A percentile compares a stretch with the other conserved stretches of the same genome.
Evolutionary conservation across 805 yeast species (phyloP).

Genomic region (Torulaspora gathmanii): DNA sequence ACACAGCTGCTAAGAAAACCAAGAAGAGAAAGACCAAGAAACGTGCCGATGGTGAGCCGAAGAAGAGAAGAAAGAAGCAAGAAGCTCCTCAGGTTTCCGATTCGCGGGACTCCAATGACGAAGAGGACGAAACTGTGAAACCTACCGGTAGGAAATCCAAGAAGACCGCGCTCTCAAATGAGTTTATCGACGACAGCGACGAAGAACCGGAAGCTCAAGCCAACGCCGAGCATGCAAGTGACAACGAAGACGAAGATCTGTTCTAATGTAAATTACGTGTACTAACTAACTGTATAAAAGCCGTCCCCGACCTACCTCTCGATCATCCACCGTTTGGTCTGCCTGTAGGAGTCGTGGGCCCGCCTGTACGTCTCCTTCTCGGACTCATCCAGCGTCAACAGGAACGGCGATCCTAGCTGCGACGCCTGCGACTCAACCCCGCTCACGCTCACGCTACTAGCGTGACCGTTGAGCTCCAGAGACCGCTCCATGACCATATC

Average conservation of each 20-base stretch:
- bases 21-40: conserved; percentile 35
- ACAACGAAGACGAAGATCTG: conserved; percentile 18
- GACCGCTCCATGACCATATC: conserved; percentile 61
- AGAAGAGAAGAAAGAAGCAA: conserved; percentile 23
- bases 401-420: conserved; percentile 40
- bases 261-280: conserved; percentile 2
- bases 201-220: conserved; percentile 21
- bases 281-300: conserved; percentile 1
- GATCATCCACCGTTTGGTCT: conserved; percentile 41
- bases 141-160: conserved; percentile 26
- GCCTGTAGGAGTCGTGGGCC: conserved; percentile 49
- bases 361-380: conserved; percentile 57
- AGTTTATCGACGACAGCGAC: conserved; percentile 43
- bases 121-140: conserved; percentile 24
- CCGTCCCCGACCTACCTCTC: conserved; percentile 4
- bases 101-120: conserved; percentile 25
- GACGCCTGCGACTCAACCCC: conserved; percentile 11
- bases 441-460: conserved; percentile 33
- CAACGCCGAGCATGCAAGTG: conserved; percentile 6
- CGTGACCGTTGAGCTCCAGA: conserved; percentile 65
- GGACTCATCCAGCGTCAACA: conserved; percentile 67
- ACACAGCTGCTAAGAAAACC: conserved; percentile 29
- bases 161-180: conserved; percentile 35
- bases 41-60: conserved; percentile 30
- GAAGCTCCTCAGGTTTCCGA: conserved; percentile 14